Base-by-base conservation (phyloP, 306 rosid species). In the Prunus padus region DNA sequence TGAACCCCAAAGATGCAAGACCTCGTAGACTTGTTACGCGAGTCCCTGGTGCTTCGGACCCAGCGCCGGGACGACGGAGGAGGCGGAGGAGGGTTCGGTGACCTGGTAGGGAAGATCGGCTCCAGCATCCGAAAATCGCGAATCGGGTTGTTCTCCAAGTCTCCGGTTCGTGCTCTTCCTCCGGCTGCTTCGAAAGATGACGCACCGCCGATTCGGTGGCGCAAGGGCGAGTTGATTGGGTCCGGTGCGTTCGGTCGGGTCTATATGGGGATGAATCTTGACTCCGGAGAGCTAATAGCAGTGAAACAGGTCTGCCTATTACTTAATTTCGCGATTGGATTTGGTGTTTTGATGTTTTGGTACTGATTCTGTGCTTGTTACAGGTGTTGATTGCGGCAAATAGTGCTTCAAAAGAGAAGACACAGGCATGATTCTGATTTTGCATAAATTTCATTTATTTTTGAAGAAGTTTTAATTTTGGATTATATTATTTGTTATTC, bases 181-280 rank as follows among this genome's bases (percentile, higher is more conserved):
- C 84, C 88, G 11, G 47, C 62, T 3, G 55, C 77, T 1, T 65
- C 73, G 8, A 76, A 60, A 20, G 86, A 77, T 31, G 84, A 65
- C 16, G 75, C 87, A 19, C 81, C 88, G 60, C 82, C 92, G 75
- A 91, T 94, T 73, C 88, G 94, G 79, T 94, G 98, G 98, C 94
- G 96, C 62, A 91, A 82, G 77, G 98, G 98, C 23, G 93, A 94
- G 77, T 79, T 87, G 85, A 94, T 94, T 15, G 98, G 98, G 14
- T 88, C 86, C 14, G 97, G 98, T 33, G 98, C 98, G 51, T 94
- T 94, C 45, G 97, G 97, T 37, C 84, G 88, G 10, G 98, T 89
- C 18, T 94, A 91, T 74, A 91, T 94, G 97, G 97, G 98, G 14
- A 91, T 94, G 98, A 91, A 94, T 75, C 92, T 94, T 16, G 97